Percentiles rank a stretch among this genome's conserved stretches.
Conservation (phyloP, 2,329 filamentous ascomycete genomes). For the Phoma sp. region DNA sequence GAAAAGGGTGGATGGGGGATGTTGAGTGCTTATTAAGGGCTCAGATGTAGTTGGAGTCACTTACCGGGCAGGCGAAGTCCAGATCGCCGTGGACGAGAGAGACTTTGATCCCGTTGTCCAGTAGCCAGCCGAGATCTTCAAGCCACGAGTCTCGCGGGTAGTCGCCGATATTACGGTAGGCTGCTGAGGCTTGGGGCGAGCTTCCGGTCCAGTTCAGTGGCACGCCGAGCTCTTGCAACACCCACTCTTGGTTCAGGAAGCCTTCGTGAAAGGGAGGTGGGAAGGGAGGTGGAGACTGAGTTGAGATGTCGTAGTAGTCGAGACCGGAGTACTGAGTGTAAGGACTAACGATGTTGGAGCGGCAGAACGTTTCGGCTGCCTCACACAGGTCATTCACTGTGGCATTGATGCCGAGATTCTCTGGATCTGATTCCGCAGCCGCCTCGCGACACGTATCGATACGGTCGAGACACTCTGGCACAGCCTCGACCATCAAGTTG, state of each 20-base stretch:
- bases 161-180: conserved; percentile 48
- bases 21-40: not conserved
- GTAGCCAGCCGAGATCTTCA: conserved; percentile 44
- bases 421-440: conserved; percentile 39
- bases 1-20: too few species aligned
- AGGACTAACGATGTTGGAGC: conserved; percentile 22
- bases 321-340: conserved; percentile 23
- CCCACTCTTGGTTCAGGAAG: conserved; percentile 55
- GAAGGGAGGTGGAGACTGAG: conserved; percentile 27
- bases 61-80: conserved; percentile 54
- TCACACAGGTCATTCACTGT: conserved; percentile 54
- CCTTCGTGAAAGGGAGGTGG: conserved; percentile 24
- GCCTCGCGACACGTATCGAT: conserved; percentile 21
- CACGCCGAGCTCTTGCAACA: conserved; percentile 63
- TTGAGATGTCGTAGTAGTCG: conserved; percentile 30
- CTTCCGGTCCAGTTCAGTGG: conserved; percentile 55
- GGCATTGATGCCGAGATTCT: conserved; percentile 38
- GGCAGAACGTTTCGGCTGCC: conserved; percentile 55
- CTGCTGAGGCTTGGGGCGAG: conserved; percentile 24
- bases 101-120: conserved; percentile 50
- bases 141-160: conserved; percentile 53
- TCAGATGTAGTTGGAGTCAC: too few species aligned
- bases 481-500: conserved; percentile 21
- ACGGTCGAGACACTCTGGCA: conserved; percentile 21
- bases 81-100: conserved; percentile 27